Conservation (phyloP, 1,284 basidiomycete genomes). For the Laetiporus sulphureus region DNA sequence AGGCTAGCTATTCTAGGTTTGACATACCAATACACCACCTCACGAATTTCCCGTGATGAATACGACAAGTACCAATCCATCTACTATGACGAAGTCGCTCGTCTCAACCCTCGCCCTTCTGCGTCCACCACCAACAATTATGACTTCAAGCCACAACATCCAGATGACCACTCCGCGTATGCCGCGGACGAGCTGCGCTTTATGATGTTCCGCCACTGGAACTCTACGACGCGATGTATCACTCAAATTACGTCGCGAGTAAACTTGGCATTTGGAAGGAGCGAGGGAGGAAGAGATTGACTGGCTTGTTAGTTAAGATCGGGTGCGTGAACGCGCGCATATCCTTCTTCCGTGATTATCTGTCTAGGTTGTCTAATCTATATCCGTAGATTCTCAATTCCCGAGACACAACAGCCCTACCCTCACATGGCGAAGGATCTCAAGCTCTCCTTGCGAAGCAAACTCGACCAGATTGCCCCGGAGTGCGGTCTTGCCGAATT, state of each 20-base stretch:
- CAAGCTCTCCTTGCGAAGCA: constrained; percentile 75
- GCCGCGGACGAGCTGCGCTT: constrained; percentile 87
- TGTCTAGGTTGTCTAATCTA: too few species aligned
- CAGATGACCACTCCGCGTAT: constrained; percentile 79
- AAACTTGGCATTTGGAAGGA: constrained; percentile 98
- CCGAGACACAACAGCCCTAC: constrained; percentile 90
- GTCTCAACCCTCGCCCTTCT: constrained; percentile 67
- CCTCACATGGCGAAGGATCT: constrained; percentile 96
- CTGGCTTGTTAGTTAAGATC: constrained; percentile 96
- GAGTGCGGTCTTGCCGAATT: constrained; percentile 97
- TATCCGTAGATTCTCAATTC: constrained; percentile 92
- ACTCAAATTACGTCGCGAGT: constrained; percentile 93
- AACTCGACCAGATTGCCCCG: constrained; percentile 87
- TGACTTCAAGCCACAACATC: constrained; percentile 47
- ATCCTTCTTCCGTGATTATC: neutral
- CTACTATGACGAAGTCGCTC: constrained; percentile 85
- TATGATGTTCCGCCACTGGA: constrained; percentile 96
- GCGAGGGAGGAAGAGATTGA: constrained; percentile 81
- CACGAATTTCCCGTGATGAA: constrained; percentile 79
- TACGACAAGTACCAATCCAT: constrained; percentile 81
- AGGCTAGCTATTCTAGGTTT: constrained; percentile 93
- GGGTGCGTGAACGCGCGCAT: constrained; percentile 72
- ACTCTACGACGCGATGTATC: constrained; percentile 96
- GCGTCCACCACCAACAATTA: constrained; percentile 30
- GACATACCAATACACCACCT: constrained; percentile 87